These are phyloP conservation scores for Neurospora crassa DNA, from an alignment of 2,329 filamentous ascomycete genomes.

Conservation along the genomic window DNA sequence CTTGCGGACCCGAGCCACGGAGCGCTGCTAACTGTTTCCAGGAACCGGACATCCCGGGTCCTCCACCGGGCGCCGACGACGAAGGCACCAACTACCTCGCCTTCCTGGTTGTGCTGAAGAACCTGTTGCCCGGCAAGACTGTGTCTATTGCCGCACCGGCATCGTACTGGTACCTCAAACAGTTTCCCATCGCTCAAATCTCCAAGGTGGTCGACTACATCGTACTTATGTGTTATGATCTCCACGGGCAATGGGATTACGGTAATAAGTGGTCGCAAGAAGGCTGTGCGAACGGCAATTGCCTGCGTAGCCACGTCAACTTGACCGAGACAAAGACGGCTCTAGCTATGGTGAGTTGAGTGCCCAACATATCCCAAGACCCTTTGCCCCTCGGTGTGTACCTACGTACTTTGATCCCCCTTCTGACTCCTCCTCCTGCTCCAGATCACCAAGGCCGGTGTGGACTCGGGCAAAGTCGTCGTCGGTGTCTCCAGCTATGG, in stretches of 20 bases:
- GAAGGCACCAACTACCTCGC: slow-evolving; percentile 26
- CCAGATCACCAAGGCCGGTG: slow-evolving; percentile 25
- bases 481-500: slow-evolving; percentile 28
- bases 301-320: slow-evolving; percentile 27
- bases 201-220: slow-evolving; percentile 10
- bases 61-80: slow-evolving; percentile 19
- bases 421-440: neutral
- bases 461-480: slow-evolving; percentile 22
- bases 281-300: slow-evolving; percentile 24
- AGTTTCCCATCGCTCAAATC: slow-evolving; percentile 13
- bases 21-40: slow-evolving; percentile 3
- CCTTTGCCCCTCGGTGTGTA: neutral
- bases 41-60: slow-evolving; percentile 25
- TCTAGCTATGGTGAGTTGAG: slow-evolving; percentile 14
- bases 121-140: slow-evolving; percentile 16
- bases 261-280: slow-evolving; percentile 19
- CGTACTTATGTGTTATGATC: slow-evolving; percentile 23
- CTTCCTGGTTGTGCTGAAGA: slow-evolving; percentile 22
- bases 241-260: slow-evolving; percentile 24
- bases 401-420: too few relatives aligned
- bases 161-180: slow-evolving; percentile 10
- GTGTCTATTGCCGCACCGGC: slow-evolving; percentile 7
- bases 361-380: slow-evolving; percentile 10
- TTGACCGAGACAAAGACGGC: slow-evolving; percentile 20
- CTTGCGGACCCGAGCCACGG: too few relatives aligned